Evolutionary conservation across 257 asterid species (phyloP).

Genomic region (Plantago elongata): DNA sequence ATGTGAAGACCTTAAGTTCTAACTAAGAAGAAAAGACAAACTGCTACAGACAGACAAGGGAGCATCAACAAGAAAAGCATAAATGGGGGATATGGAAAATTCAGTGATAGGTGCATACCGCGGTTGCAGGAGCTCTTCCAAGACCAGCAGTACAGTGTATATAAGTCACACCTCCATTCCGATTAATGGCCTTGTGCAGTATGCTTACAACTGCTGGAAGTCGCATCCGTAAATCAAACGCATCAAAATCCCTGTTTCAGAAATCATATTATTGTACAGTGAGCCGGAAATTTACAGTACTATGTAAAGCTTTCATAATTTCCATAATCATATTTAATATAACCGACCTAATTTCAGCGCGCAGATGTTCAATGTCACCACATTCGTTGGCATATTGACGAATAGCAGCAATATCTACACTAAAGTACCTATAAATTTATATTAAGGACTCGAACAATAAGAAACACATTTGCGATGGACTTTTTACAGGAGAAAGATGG

Average conservation of each 20-base stretch:
- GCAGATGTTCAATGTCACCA: slow-evolving; percentile 73
- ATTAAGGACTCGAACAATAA: slow-evolving; percentile 42
- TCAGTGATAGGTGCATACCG: slow-evolving; percentile 42
- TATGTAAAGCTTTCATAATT: background rate
- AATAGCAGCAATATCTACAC: slow-evolving; percentile 77
- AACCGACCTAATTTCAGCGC: slow-evolving; percentile 85
- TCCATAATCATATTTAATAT: background rate
- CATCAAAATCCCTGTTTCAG: slow-evolving; percentile 85
- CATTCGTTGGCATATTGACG: slow-evolving; percentile 62
- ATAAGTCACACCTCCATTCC: slow-evolving; percentile 83
- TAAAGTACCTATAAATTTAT: slow-evolving; percentile 59
- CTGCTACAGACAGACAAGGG: background rate
- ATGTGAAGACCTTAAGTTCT: too few relatives aligned
- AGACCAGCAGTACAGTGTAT: slow-evolving; percentile 98
- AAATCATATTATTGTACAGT: background rate
- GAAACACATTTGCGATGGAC: background rate
- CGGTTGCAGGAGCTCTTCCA: slow-evolving; percentile 95
- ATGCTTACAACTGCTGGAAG: slow-evolving; percentile 88
- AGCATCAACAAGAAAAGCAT: background rate
- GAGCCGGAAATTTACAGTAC: background rate
- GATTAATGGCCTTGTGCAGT: slow-evolving; percentile 60
- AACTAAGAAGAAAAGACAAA: too few relatives aligned
- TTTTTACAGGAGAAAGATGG: background rate
- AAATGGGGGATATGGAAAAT: background rate
- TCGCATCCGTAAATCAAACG: slow-evolving; percentile 74